A percentile compares a stretch with the other conserved stretches of the same genome.
Evolutionary conservation across 306 rosid genomes (phyloP).

Genomic region (Quercus berberidifolia): DNA sequence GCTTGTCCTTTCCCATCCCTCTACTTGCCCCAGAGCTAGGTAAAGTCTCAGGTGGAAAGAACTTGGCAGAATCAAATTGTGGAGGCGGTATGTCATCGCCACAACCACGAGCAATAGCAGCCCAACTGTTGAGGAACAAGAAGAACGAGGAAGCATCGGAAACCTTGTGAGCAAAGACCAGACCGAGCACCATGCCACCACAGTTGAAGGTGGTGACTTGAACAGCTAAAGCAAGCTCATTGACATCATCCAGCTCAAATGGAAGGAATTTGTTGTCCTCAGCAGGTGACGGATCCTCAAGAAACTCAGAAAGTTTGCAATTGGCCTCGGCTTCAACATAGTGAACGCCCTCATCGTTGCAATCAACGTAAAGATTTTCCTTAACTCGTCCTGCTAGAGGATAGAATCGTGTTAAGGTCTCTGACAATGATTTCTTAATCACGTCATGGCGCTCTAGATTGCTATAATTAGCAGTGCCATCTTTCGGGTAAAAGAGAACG

Average conservation of each 20-base stretch:
- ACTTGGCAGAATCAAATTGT: constrained; percentile 31
- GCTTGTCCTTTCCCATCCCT: constrained; percentile 27
- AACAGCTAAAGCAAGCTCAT: constrained; percentile 35
- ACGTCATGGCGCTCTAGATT: background rate
- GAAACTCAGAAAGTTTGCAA: constrained; percentile 27
- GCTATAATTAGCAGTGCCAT: background rate
- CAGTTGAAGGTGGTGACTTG: constrained; percentile 46
- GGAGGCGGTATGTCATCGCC: constrained; percentile 14
- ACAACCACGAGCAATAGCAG: constrained; percentile 22
- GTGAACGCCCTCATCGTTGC: constrained; percentile 47
- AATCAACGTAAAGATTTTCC: constrained; percentile 14
- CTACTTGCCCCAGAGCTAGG: background rate
- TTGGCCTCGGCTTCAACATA: constrained; percentile 40
- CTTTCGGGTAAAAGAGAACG: constrained; percentile 27
- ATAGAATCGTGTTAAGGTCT: constrained; percentile 30
- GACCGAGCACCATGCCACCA: constrained; percentile 56
- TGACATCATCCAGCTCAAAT: constrained; percentile 30
- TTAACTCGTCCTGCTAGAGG: constrained; percentile 44
- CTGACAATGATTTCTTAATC: constrained; percentile 46
- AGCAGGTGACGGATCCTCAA: constrained; percentile 27
- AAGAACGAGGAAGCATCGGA: constrained; percentile 41
- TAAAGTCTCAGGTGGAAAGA: constrained; percentile 44
- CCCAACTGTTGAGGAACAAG: constrained; percentile 44
- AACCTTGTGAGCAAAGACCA: constrained; percentile 46
- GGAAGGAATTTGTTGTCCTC: constrained; percentile 44